Evolutionary conservation across 768 basidiomycete genomes (phyloP), one percentile per base, ranked within the genome.

Genomic region (Cytidiella melzeri): DNA sequence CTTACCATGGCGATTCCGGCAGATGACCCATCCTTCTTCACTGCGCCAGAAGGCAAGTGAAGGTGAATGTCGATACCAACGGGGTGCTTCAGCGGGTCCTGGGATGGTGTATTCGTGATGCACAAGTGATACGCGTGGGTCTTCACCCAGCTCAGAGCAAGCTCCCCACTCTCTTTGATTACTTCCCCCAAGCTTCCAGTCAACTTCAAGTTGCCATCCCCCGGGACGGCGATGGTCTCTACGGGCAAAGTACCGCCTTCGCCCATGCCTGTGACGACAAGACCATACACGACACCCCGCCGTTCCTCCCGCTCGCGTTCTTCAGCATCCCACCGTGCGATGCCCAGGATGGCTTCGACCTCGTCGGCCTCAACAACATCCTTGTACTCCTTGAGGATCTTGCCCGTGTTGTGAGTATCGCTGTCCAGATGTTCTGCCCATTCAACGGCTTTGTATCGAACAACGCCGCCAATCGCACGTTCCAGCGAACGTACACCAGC

Each of bases 81-180:
- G 0, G 82, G 83, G 6, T 81, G 73, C 59, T 86, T 84, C 55
- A 95, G 69, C 13, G 88, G 84, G 58, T 92, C 88, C 28, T 86
- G 79, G 28, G 76, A 69, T 42, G 80, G 77, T 26, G 76, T 71
- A 48, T 79, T 77, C 9, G 89, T 91, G 62, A 92, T 80, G 37
- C 84, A 79, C 52, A 92, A 64, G 38, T 86, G 84, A 64, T 86
- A 91, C 5, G 89, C 84, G 57, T 92, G 80, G 15, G 79, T 79
- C 71, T 89, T 91, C 15, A 95, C 90, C 92, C 93, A 96, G 62
- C 88, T 92, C 58, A 96, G 68, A 1, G 91, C 91, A 40, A 97
- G 72, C 61, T 91, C 88, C 6, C 84, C 92, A 53, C 87, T 91
- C 70, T 97, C 93, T 64, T 87, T 87, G 69, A 96, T 92, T 15